Evolutionary conservation across 192 early-diverging fungal species (phyloP), one percentile per base, ranked within the genome.

Genomic region (Entomortierella beljakovae): DNA sequence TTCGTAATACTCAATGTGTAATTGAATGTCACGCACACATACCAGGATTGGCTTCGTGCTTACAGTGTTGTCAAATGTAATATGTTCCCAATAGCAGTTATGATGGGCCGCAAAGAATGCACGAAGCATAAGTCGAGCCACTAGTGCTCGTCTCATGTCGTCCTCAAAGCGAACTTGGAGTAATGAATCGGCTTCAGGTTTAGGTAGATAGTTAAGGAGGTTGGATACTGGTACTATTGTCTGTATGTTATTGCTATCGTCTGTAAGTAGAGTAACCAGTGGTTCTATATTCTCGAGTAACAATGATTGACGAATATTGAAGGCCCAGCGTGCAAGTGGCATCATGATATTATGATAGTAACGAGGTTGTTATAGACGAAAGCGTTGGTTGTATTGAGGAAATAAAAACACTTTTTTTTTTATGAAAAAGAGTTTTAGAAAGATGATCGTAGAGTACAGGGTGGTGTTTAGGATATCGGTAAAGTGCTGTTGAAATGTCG

Each of bases 291-390:
- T 68, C 49, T 77, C 74, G 59, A 77, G 74, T 35, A 77, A 34
- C 22, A 77, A 37, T 1, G 74, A 66, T 42, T 77, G 74, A 18
- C 66, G 74, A 46, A 77, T 77, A 59, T 77, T 77, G 49, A 77
- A 77, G 10, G 74, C 74, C 74, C 74, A 77, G 22, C 74, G 74
- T 32, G 60, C 66, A 34, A 77, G 43, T n/a, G 65, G 26, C 74
- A 77, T 77, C 11, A 29, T 76, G 43, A 35, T 7, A 23, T 40
- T 40, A 40, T 40, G 6, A 40, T 40, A 13, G 37, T 40, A 13
- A 40, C 13, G 37, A 40, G n/a, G n/a, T n/a, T n/a, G n/a, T n/a
- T n/a, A n/a, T n/a, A n/a, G n/a, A n/a, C n/a, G n/a, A n/a, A n/a
- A n/a, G n/a, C n/a, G n/a, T 66, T 31, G 38, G 49, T 18, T 38